Percentiles rank a stretch among this genome's conserved stretches.
Evolutionary conservation across 371 early-diverging fungal species (phyloP).

Genomic region (Capillidium heterosporum): DNA sequence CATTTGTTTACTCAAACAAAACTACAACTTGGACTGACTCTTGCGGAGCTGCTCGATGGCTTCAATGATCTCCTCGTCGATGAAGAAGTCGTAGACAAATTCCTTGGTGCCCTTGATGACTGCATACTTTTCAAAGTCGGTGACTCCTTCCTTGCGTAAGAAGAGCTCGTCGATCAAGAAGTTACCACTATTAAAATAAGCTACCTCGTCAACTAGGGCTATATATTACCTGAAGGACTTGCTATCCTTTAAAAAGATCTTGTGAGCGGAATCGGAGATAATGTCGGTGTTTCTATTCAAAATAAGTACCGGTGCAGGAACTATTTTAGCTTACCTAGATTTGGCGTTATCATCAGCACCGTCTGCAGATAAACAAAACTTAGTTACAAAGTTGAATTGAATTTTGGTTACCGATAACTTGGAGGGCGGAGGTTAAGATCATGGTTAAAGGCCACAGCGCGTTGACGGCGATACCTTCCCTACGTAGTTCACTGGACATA

Average conservation of each 20-base stretch:
- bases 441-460: constrained; percentile 63
- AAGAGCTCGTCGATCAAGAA: constrained; percentile 58
- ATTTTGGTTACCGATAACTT: constrained; percentile 18
- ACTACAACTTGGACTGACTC: no score
- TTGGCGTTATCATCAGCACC: not conserved
- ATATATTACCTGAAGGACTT: constrained; percentile 18
- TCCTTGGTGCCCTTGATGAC: constrained; percentile 28
- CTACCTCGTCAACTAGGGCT: not conserved
- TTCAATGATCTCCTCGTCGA: constrained; percentile 21
- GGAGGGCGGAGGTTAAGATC: constrained; percentile 55
- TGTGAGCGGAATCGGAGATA: constrained; percentile 65
- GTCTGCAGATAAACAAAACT: constrained; percentile 4
- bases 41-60: no score
- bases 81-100: constrained; percentile 41
- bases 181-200: constrained; percentile 26
- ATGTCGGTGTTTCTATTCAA: constrained; percentile 36
- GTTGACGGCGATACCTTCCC: constrained; percentile 52
- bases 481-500: constrained; percentile 42
- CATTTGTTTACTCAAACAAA: no score
- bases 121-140: constrained; percentile 41
- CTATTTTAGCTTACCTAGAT: no score
- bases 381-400: no score
- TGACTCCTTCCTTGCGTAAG: constrained; percentile 40
- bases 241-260: constrained; percentile 29
- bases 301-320: not conserved